Evolutionary conservation across 306 rosid species (phyloP).

Genomic region (Hippophae gyantsensis): DNA sequence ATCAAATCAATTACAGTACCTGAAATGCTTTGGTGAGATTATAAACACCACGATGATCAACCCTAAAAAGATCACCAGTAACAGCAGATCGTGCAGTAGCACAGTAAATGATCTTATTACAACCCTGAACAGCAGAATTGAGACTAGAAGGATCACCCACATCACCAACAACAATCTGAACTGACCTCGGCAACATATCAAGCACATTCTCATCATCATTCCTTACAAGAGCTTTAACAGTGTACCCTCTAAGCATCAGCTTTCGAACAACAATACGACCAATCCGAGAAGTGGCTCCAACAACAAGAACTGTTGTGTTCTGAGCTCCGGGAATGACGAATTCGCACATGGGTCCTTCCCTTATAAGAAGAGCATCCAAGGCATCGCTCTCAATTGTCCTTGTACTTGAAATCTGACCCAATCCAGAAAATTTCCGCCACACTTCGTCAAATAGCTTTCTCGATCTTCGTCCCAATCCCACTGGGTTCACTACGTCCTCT

Average conservation of each 20-base stretch:
- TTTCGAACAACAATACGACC: slow-evolving; percentile 87
- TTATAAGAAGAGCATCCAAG: slow-evolving; percentile 64
- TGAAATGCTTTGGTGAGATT: slow-evolving; percentile 85
- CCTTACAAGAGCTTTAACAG: slow-evolving; percentile 82
- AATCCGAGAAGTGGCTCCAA: slow-evolving; percentile 85
- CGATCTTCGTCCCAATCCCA: slow-evolving; percentile 75
- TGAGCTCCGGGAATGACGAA: slow-evolving; percentile 89
- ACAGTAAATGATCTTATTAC: slow-evolving; percentile 79
- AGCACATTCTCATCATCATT: slow-evolving; percentile 55
- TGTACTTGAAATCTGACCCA: slow-evolving; percentile 89
- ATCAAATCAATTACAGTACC: slow-evolving; percentile 21
- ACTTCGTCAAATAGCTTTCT: slow-evolving; percentile 82
- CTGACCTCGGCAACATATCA: slow-evolving; percentile 83
- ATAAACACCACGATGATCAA: slow-evolving; percentile 79
- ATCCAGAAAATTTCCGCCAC: slow-evolving; percentile 89
- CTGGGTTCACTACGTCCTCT: slow-evolving; percentile 77
- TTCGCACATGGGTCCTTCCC: slow-evolving; percentile 93
- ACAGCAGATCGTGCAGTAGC: slow-evolving; percentile 91
- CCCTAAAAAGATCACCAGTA: slow-evolving; percentile 83
- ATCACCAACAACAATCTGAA: slow-evolving; percentile 69
- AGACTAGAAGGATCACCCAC: slow-evolving; percentile 76
- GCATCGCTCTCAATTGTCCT: slow-evolving; percentile 58
- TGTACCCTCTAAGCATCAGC: slow-evolving; percentile 89
- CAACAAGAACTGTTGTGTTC: slow-evolving; percentile 77
- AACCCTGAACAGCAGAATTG: slow-evolving; percentile 58